Percentiles rank a stretch among this genome's conserved stretches.
Conservation (phyloP, 805 yeast genomes). For the Wickerhamiella dianesei region DNA sequence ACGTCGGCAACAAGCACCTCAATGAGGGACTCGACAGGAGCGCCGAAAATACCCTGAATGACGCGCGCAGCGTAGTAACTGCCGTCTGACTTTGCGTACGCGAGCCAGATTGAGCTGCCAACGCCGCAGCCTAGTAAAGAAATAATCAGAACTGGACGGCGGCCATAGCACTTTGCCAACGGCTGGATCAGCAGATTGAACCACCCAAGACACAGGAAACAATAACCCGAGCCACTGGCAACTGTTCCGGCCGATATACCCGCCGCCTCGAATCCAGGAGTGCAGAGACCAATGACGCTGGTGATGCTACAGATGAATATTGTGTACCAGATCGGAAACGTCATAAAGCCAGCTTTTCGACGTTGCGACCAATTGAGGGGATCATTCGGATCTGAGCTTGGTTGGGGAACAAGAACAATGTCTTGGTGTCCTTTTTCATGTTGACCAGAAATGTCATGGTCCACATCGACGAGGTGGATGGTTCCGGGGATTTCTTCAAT, state of each 20-base stretch:
- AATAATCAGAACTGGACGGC: background rate
- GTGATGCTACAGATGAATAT: background rate
- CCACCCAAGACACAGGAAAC: background rate
- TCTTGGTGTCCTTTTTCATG: constrained; percentile 9
- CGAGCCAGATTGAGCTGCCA: background rate
- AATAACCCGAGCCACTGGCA: background rate
- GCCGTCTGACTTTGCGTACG: background rate
- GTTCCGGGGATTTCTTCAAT: background rate
- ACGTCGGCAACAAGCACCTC: constrained; percentile 34
- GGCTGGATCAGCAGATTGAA: background rate
- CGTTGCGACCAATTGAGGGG: constrained; percentile 48
- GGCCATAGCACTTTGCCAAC: background rate
- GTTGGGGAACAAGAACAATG: constrained; percentile 49
- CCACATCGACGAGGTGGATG: background rate
- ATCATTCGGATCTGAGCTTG: constrained; percentile 55
- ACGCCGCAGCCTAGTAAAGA: background rate
- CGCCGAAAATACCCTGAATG: background rate
- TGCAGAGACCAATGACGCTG: background rate
- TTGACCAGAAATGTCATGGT: background rate
- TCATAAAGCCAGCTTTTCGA: constrained; percentile 27
- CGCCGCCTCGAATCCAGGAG: background rate
- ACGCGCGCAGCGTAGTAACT: background rate
- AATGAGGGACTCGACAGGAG: background rate
- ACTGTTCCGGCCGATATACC: background rate
- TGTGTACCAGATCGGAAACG: background rate